Base-by-base conservation (phyloP, 2,329 filamentous ascomycete species). In the Pyrenochaeta sp. region DNA sequence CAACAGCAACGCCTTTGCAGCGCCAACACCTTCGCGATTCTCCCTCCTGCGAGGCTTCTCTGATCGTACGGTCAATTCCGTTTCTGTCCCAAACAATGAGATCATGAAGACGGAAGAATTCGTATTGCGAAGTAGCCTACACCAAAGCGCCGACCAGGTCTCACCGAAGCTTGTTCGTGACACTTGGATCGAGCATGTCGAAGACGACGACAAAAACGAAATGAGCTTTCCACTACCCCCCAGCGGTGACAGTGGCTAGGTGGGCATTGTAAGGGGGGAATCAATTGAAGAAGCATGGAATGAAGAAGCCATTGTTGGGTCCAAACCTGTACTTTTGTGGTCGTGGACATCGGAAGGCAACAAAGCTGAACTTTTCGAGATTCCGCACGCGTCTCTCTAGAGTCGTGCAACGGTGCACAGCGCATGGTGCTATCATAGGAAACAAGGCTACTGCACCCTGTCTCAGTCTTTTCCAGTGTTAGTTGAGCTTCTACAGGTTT, bases 51-150 rank as follows among this genome's bases (percentile, higher is more conserved):
- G 51, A 32, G 52, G 58, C 12, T 36, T 62, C 5, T 61, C 67
- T 10, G 43, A 52, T 13, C 40, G 47, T 9, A 50, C 63, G 2
- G 45, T 52, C 8, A 10, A 42, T 1, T 36, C 12, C 4, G 44
- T 48, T 13, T 30, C 50, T 12, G 19, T 51, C 4, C n/a, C 44
- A 2, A 34, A 49, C 7, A 58, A 50, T 2, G 50, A 85, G 43
- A 59, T 56, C 8, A 37, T 54, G 10, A 54, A 46, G 24, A 53
- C 59, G 2, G 49, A 58, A 44, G 56, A 67, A 28, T 53, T 61
- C 22, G 59, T 52, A 6, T 34, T 64, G 4, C 55, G 53, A 13
- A 66, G 55, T 36, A 42, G 45, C 6, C 40, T 25, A 5, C 22
- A 25, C 4, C 22, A 9, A 6, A 8, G 19, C 13, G 6, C 25